These are phyloP conservation scores for Coprinellus micaceus DNA, from an alignment of 768 basidiomycete genomes.

Conservation along the genomic window DNA sequence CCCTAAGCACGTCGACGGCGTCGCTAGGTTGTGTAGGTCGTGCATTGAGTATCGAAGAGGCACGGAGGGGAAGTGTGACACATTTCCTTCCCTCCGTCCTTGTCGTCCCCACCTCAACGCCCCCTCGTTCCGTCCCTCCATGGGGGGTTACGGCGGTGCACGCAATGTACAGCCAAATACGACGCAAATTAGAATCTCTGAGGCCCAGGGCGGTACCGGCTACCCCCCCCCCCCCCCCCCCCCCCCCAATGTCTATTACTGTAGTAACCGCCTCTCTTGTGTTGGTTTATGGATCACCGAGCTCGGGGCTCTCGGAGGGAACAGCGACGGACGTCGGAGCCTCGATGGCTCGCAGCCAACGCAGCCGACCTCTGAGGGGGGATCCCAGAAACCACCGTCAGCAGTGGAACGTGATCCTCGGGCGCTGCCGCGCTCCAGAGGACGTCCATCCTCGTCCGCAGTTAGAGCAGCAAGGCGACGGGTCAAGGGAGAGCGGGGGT, in stretches of 20 bases:
- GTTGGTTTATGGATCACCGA: background rate
- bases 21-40: too few species aligned
- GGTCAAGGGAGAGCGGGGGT: background rate
- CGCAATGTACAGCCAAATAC: background rate
- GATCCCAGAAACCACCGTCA: too few species aligned
- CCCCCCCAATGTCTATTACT: background rate
- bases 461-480: background rate
- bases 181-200: too few species aligned
- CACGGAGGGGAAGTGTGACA: too few species aligned
- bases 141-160: constrained; percentile 6
- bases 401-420: too few species aligned
- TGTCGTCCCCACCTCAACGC: constrained; percentile 55
- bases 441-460: too few species aligned
- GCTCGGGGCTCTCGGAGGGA: background rate
- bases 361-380: too few species aligned
- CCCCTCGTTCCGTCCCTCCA: constrained; percentile 13
- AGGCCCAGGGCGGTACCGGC: background rate
- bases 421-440: too few species aligned
- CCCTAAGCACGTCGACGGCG: too few species aligned
- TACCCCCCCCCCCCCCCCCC: background rate
- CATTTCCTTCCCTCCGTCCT: constrained; percentile 84
- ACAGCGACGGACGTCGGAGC: background rate
- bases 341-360: constrained; percentile 1
- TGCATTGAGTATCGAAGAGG: too few species aligned
- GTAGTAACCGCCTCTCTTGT: too few species aligned